These are phyloP conservation scores for Loxodes magnus DNA, from an alignment of 73 alveolate genomes.

Conservation along the genomic window DNA sequence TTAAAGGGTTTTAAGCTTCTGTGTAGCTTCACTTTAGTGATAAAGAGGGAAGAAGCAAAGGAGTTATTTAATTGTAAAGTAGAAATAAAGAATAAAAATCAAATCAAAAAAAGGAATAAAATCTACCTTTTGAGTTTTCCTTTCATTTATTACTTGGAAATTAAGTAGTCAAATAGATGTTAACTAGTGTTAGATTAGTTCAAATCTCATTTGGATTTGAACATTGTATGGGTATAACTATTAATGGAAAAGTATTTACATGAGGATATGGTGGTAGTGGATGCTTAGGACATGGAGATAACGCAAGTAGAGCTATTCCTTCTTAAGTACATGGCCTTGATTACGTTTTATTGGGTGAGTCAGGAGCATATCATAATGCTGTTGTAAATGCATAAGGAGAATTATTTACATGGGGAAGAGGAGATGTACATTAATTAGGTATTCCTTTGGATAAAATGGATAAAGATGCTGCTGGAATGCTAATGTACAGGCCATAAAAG, in stretches of 20 bases:
- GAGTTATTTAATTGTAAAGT: not conserved
- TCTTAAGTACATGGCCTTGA: constrained; percentile 1
- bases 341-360: constrained; percentile 14
- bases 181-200: not conserved
- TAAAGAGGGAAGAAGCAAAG: not conserved
- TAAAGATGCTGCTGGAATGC: constrained; percentile 27
- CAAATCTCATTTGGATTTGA: constrained; percentile 56
- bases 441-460: constrained; percentile 8
- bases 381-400: constrained; percentile 18
- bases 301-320: constrained; percentile 31
- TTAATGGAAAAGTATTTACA: constrained; percentile 26
- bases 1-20: not conserved
- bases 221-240: constrained; percentile 29
- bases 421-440: constrained; percentile 51
- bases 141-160: constrained; percentile 1
- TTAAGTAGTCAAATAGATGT: not conserved
- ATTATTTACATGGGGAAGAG: constrained; percentile 47
- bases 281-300: constrained; percentile 47
- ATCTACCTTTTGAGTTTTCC: constrained; percentile 4
- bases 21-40: constrained; percentile 1
- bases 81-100: too few species aligned
- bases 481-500: constrained; percentile 9
- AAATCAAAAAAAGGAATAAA: too few species aligned
- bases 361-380: constrained; percentile 54
- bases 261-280: constrained; percentile 76